Conservation (phyloP, 345 rosid genomes). For the Arabidopsis suecica region DNA sequence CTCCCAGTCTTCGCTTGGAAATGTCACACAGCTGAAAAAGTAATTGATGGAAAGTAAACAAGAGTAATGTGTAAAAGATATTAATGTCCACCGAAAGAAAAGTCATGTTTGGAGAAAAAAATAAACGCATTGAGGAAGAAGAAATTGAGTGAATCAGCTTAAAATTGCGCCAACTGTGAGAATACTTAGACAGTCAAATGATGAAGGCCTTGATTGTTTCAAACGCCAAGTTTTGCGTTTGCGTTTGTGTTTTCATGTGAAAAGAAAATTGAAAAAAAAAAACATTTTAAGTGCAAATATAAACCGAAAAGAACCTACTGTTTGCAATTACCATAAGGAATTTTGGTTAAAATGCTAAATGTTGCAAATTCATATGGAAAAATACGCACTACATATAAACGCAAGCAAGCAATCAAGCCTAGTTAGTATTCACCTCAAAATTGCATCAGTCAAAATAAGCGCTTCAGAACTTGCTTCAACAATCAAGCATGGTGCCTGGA, state of each 20-base stretch:
- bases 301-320: background rate
- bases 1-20: slow-evolving; percentile 96
- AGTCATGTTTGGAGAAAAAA: slow-evolving; percentile 10
- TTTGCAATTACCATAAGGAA: background rate
- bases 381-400: background rate
- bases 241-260: background rate
- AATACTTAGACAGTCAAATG: background rate
- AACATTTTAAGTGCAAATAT: background rate
- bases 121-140: slow-evolving; percentile 8
- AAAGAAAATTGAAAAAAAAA: background rate
- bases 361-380: slow-evolving; percentile 15
- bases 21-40: slow-evolving; percentile 77
- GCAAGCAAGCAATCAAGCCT: slow-evolving; percentile 24
- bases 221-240: background rate
- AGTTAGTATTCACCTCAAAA: slow-evolving; percentile 64
- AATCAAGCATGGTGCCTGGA: slow-evolving; percentile 86
- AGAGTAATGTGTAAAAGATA: slow-evolving; percentile 11
- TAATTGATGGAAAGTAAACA: slow-evolving; percentile 37
- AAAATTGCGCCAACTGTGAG: background rate
- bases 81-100: background rate
- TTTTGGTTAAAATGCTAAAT: background rate
- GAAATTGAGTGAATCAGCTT: slow-evolving; percentile 26
- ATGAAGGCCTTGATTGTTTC: background rate
- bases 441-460: slow-evolving; percentile 70
- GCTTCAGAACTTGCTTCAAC: slow-evolving; percentile 87